Evolutionary conservation across 768 basidiomycete species (phyloP), one percentile per base, ranked within the genome.

Genomic region (Pleurotus ostreatus): DNA sequence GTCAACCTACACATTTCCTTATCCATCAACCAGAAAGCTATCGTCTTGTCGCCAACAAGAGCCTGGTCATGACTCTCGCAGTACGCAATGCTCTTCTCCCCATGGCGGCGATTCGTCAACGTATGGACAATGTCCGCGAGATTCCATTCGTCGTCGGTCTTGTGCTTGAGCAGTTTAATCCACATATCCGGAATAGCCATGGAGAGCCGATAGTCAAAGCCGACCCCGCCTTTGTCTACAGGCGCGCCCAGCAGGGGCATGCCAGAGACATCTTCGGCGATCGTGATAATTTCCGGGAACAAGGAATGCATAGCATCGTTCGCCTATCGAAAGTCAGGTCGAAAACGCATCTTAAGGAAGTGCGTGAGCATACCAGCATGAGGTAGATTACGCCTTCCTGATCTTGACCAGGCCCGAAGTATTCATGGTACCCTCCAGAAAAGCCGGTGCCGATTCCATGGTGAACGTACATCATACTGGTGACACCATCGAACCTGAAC

Each of bases 121-220:
- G 94, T 98, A 66, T 89, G 88, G 15, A 89, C 86, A 57, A 98
- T 94, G 67, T 88, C 81, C 48, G 76, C 84, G 63, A 99, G 76
- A 48, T 96, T 80, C 97, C 97, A 99, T 41, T 87, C 81, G 59
- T 88, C 82, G 68, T 99, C 97, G 2, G 71, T 60, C 66, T 83
- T 84, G 74, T 99, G 97, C 69, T 98, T 99, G 62, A 98, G 82
- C 23, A 98, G 78, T 72, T 99, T 98, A 78, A 99, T 99, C 94
- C 94, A 99, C 94, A 96, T 98, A 71, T 99, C 97, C 2, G 97
- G 97, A 51, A 99, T 82, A 18, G 97, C 97, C 97, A 98, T 99
- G 25, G 94, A 93, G 46, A 99, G 77, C 30, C 97, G 89, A 71
- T 98, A 99, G 74, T 99, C 97, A 72, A 98, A 99, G 3, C 96